Percentiles rank a stretch among this genome's conserved stretches.
phyloP scores from a whole-genome alignment of 805 yeast species.

The Monosporozyma aerobia region DNA sequence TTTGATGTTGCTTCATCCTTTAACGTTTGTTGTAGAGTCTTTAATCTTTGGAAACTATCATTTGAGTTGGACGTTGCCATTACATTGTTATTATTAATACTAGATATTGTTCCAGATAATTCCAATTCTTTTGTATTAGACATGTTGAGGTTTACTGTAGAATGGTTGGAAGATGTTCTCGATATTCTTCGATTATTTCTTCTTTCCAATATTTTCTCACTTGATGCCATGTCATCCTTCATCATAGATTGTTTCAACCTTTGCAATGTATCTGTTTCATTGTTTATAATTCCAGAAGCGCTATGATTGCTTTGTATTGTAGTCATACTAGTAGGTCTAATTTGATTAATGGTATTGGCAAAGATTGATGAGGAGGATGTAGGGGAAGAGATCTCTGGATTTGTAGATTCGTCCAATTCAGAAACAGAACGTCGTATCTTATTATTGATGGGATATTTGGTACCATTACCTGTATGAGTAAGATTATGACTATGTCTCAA shows the following conservation, averaged over 20 bases:
- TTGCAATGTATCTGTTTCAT: background rate
- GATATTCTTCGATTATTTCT: slow-evolving; percentile 1
- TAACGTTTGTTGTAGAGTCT: slow-evolving; percentile 18
- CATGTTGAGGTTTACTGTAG: background rate
- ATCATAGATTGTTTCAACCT: slow-evolving; percentile 2
- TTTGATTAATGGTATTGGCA: slow-evolving; percentile 3
- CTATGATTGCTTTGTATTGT: slow-evolving; percentile 2
- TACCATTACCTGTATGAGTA: background rate
- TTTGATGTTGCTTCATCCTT: slow-evolving; percentile 21
- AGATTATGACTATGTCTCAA: background rate
- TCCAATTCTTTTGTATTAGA: background rate
- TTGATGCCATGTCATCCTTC: background rate
- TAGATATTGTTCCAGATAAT: background rate
- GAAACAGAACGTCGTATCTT: background rate
- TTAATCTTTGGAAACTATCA: slow-evolving; percentile 13
- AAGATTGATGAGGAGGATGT: slow-evolving; percentile 4
- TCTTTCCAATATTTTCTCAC: slow-evolving; percentile 1
- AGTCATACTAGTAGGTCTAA: slow-evolving; percentile 5
- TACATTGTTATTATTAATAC: slow-evolving; percentile 1
- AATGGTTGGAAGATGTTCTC: background rate
- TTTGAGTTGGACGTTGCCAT: background rate
- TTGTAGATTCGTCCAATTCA: background rate
- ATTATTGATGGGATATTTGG: background rate
- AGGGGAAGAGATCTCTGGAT: background rate
- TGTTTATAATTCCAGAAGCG: background rate